Evolutionary conservation across 108 stramenopile genomes (phyloP), one percentile per base, ranked within the genome.

Genomic region (Skeletonema grethae): DNA sequence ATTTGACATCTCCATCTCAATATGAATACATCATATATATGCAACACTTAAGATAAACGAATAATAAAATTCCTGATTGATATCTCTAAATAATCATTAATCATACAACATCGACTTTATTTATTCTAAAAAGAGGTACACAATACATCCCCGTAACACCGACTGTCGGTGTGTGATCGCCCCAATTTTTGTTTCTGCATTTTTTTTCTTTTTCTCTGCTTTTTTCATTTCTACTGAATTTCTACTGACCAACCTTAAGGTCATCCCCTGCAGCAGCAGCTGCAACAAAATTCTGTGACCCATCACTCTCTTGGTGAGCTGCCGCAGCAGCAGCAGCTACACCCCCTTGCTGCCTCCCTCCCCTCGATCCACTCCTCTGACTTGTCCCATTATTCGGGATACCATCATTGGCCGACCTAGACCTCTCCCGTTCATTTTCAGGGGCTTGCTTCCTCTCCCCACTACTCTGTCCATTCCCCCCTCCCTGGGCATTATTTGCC

Each of bases 311-410:
- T 31, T 62, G 59, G 57, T 75, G 62, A 35, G 22, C 45, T 2
- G 29, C 53, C 10, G 67, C 56, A 2, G 57, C 57, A 8, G 34
- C 32, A 9, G 15, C 58, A 28, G 70, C 31, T 46, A 22, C 48
- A 32, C 56, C 12, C 3, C 30, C 34, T 25, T 55, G 46, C 73
- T 24, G 46, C 10, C 60, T 59, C 30, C 77, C 77, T 20, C 70
- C 70, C 34, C 70, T 71, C 38, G 77, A 73, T 59, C 78, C 78
- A 61, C 78, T 79, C 70, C 79, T 63, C 25, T 74, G 69, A 58
- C 79, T 73, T 2, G 57, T 55, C 6, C 48, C 32, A 65, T 25
- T 71, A 58, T 43, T 65, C 70, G 58, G 78, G 7, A 61, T 39
- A 12, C 41, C 41, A 43, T 43, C 41, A 53, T 53, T 53, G 22